Evolutionary conservation across 2,329 filamentous ascomycete genomes (phyloP), one percentile per base, ranked within the genome.

Genomic region (Fusarium pseudoanthophilum): DNA sequence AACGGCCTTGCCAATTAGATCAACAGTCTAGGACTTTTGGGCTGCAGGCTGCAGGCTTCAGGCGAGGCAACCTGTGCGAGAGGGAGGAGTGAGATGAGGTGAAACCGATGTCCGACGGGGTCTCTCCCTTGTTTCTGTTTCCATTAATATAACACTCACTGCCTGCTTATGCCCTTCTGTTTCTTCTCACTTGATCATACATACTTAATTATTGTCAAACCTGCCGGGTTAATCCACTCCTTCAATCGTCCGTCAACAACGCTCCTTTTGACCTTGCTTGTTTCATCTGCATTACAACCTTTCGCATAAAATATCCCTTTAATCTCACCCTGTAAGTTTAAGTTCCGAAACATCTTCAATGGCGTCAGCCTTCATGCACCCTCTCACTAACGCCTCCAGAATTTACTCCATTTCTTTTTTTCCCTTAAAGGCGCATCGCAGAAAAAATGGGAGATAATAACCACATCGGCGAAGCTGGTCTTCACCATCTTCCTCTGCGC

Each of bases 401-500:
- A 60, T 67, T 16, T 37, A 18, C 34, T 49, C 63, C 53, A 52
- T 46, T 40, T 37, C 24, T 40, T 46, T 10, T 36, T 9, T 8
- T 5, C n/a, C n/a, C 1, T 36, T 18, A 21, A 24, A 20, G 21
- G 3, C 36, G 36, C 60, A 37, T 55, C 62, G 32, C 71, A 57
- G n/a, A n/a, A n/a, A 40, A 66, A 64, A 79, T 78, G 75, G 62
- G 71, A 30, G 69, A 78, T 43, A 64, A 63, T 21, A 64, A 53
- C n/a, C 58, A 62, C 39, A 57, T 67, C 46, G 61, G 64, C 66
- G 67, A 77, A 32, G 73, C 73, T 18, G 77, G 77, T 46, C 69
- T 79, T 66, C 77, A 77, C 53, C 77, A 76, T 69, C 75, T 79
- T 42, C 77, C 77, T 5, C 69, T 79, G 2, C 70, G 77, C 21